Evolutionary conservation across 2,329 filamentous ascomycete species (phyloP).

Genomic region (Fusarium mangiferae): DNA sequence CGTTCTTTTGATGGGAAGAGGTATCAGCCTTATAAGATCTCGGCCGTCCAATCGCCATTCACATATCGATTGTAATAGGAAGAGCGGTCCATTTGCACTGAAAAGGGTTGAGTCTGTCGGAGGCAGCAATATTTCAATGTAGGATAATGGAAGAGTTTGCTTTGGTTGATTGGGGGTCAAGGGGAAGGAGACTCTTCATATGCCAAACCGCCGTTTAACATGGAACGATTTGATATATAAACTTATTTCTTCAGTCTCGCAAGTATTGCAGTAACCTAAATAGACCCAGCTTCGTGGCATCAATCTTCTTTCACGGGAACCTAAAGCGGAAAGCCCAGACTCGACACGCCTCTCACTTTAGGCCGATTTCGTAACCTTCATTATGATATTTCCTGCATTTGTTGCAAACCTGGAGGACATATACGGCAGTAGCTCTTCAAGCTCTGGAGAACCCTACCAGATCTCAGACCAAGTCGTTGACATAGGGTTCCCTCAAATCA

Average conservation of each 20-base stretch:
- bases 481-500: conserved; percentile 26
- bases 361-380: neutral
- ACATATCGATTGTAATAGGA: neutral
- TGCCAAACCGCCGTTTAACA: rapidly evolving
- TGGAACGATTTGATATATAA: neutral
- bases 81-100: neutral
- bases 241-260: neutral
- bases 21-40: neutral
- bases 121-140: neutral
- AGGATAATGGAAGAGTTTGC: no score
- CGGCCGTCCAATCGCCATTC: neutral
- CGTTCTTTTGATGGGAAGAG: neutral
- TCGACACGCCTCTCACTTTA: no score
- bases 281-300: neutral
- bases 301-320: neutral
- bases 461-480: conserved; percentile 19
- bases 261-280: neutral
- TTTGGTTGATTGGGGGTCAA: neutral
- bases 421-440: neutral
- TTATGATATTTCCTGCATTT: conserved; percentile 26
- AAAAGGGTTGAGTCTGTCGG: neutral
- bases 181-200: neutral
- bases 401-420: conserved; percentile 5
- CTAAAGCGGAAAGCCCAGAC: no score
- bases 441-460: neutral